phyloP scores from a whole-genome alignment of 2,329 filamentous ascomycete genomes.

The Keithomyces neogunnii region DNA sequence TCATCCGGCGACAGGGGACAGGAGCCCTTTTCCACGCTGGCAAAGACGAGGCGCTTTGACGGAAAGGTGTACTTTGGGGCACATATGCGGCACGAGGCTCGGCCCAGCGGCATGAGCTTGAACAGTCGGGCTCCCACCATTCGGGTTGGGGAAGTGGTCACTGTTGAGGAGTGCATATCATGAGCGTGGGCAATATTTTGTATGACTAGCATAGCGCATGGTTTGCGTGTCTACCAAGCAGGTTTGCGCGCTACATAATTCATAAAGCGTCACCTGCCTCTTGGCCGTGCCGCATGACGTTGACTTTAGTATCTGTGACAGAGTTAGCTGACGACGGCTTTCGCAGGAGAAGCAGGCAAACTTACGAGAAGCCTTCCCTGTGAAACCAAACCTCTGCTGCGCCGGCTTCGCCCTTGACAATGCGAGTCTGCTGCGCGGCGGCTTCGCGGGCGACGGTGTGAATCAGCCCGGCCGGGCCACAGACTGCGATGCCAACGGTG shows the following conservation, averaged over 20 bases:
- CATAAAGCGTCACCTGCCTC: no score
- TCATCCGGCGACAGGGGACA: slow-evolving; percentile 66
- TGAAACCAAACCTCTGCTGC: slow-evolving; percentile 16
- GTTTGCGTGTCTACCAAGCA: no score
- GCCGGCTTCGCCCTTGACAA: slow-evolving; percentile 7
- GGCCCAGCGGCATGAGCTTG: slow-evolving; percentile 4
- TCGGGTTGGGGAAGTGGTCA: slow-evolving; percentile 38
- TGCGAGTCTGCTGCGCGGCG: slow-evolving; percentile 12
- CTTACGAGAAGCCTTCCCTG: slow-evolving; percentile 15
- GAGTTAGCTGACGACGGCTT: no score
- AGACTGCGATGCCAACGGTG: slow-evolving; percentile 15
- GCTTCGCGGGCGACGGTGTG: slow-evolving; percentile 13
- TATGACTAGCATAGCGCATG: no score
- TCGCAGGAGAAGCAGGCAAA: neutral
- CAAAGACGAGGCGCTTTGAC: slow-evolving; percentile 74
- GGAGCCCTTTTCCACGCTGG: slow-evolving; percentile 82
- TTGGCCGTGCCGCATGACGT: neutral
- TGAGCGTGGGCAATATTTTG: neutral
- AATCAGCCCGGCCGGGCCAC: slow-evolving; percentile 16
- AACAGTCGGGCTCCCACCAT: slow-evolving; percentile 31
- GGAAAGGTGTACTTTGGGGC: slow-evolving; percentile 86
- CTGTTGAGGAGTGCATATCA: slow-evolving; percentile 11
- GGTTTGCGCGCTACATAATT: no score
- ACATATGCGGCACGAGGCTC: slow-evolving; percentile 54
- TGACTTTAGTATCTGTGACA: no score